Evolutionary conservation across 192 early-diverging fungal genomes (phyloP), one percentile per base, ranked within the genome.

Genomic region (Rhizophagus prolifer): DNA sequence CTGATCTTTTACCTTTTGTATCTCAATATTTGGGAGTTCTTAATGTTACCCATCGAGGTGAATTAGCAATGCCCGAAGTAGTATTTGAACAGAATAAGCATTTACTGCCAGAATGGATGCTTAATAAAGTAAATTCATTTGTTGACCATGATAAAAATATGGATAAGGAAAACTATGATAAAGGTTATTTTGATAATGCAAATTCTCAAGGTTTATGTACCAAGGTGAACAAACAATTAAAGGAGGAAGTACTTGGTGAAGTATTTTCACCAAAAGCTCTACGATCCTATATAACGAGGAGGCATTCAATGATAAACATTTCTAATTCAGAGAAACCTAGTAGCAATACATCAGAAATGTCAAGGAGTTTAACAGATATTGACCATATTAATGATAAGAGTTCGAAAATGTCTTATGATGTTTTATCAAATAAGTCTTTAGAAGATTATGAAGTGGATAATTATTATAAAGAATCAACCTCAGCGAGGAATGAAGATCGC

Each of bases 1-100:
- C 94, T 4, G 89, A 93, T 72, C 83, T 99, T 31, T 88, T 93
- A 71, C 89, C 88, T 9, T 99, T 97, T 85, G 92, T 96, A 50
- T 93, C 96, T 25, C 91, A 93, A 69, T 98, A 97, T 81, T 81
- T 98, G 62, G 97, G 98, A 26, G 90, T 96, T 9, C 89, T 99
- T 38, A 97, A 98, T 81, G 96, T 99, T 63, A 94, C 94, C n/a
- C 91, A 92, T 74, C 84, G 88, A 13, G 72, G 79, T 67, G 75
- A 67, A 13, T 64, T 70, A 44, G 75, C 68, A n/a, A 88, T 91
- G 9, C 95, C 94, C 5, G 89, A 92, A 82, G 92, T 98, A 10
- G 87, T 95, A 21, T 83, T 98, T 34, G 95, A 98, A 76, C 91
- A 97, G 77, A 97, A 98, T 72, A 82, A 91, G 68, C 96, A 95